Percentiles rank a stretch among this genome's conserved stretches.
Evolutionary conservation across 164 flowering plant species (phyloP).

Genomic region (Magnolia kwangsiensis): DNA sequence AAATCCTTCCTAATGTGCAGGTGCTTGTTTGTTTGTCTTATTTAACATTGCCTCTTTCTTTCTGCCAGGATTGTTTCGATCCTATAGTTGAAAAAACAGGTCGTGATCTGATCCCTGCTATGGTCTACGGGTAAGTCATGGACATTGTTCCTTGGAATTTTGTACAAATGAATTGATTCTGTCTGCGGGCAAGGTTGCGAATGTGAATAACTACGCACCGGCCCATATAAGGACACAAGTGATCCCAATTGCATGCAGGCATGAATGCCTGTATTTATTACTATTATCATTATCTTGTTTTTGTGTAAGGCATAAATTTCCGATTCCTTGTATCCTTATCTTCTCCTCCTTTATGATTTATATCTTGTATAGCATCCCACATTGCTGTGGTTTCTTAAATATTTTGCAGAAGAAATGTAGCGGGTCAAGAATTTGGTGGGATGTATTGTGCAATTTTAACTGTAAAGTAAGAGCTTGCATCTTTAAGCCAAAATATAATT

Average conservation of each 20-base stretch:
- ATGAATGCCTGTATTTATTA: neutral
- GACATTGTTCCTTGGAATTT: neutral
- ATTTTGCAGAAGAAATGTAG: slow-evolving; percentile 68
- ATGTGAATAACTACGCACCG: too few relatives aligned
- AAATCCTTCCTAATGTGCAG: neutral
- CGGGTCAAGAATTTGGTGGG: slow-evolving; percentile 90
- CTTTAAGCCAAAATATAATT: neutral
- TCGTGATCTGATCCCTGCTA: slow-evolving; percentile 82
- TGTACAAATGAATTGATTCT: neutral
- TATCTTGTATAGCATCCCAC: neutral
- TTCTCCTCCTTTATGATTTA: neutral
- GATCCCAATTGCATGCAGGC: neutral
- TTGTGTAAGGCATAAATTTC: neutral
- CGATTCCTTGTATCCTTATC: neutral
- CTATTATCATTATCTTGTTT: too few relatives aligned
- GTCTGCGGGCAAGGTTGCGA: neutral
- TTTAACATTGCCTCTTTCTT: neutral
- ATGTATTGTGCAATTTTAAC: slow-evolving; percentile 77
- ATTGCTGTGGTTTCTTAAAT: neutral
- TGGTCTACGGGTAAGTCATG: slow-evolving; percentile 82
- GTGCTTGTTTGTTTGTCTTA: neutral
- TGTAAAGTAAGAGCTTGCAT: slow-evolving; percentile 51
- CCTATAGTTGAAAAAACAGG: slow-evolving; percentile 71
- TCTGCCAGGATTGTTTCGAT: slow-evolving; percentile 78
- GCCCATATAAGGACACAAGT: neutral